A percentile compares a stretch with the other conserved stretches of the same genome.
Evolutionary conservation across 2,329 filamentous ascomycete genomes (phyloP).

Genomic region (Huntiella abstrusa): DNA sequence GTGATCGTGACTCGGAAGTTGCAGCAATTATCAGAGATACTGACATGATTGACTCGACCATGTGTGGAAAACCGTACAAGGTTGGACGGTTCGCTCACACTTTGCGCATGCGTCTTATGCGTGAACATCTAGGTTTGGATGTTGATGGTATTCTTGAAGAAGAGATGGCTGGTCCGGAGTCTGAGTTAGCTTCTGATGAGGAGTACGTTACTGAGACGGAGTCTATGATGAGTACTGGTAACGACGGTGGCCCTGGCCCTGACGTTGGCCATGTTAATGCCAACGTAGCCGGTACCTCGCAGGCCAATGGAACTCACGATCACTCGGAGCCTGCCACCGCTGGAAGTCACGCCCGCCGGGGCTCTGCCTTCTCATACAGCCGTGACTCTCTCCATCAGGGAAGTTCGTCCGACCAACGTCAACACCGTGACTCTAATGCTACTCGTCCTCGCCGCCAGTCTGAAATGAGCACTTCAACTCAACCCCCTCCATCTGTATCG

Average conservation of each 20-base stretch:
- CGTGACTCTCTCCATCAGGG: neutral
- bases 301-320: conserved; percentile 49
- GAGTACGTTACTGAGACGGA: conserved; percentile 36
- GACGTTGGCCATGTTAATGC: conserved; percentile 25
- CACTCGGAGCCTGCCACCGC: conserved; percentile 47
- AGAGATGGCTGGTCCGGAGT: conserved; percentile 48
- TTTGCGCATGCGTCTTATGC: conserved; percentile 81
- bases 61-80: conserved; percentile 76
- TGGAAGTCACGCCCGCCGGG: conserved; percentile 44
- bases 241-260: conserved; percentile 13
- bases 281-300: neutral
- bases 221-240: conserved; percentile 8
- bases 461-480: conserved; percentile 5
- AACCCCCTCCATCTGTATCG: conserved; percentile 15
- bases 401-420: conserved; percentile 14
- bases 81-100: conserved; percentile 89
- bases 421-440: neutral
- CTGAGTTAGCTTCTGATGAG: conserved; percentile 26
- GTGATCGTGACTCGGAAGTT: conserved; percentile 77
- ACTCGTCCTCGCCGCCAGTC: conserved; percentile 4
- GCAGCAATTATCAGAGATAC: conserved; percentile 82
- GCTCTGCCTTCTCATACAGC: conserved; percentile 44
- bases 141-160: conserved; percentile 80
- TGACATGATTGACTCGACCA: conserved; percentile 78
- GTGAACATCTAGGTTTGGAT: conserved; percentile 89